Evolutionary conservation across 2,329 filamentous ascomycete species (phyloP), one percentile per base, ranked within the genome.

Genomic region (Phialemoniopsis sp.): DNA sequence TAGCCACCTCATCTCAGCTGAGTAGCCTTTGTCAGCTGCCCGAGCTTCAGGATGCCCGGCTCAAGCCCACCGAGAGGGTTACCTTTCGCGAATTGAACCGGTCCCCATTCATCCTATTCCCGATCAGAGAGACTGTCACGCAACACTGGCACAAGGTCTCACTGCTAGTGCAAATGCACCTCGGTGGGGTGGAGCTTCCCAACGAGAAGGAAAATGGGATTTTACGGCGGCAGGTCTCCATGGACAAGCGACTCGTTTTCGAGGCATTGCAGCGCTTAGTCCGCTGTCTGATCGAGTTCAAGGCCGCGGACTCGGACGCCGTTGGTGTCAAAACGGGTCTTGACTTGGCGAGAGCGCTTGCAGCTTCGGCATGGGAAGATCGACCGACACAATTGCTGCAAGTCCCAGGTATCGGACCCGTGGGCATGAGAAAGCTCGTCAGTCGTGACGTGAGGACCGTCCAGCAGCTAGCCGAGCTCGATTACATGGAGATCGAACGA

Each of bases 351-450:
- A 76, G 91, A 41, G 89, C 87, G 47, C 65, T 97, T 37, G 76
- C 79, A 16, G 86, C 89, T 3, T 78, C 76, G 2, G 70, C 72
- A 1, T 95, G 90, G 93, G 93, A 98, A 53, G 81, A 85, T 28
- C 86, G 82, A 3, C 78, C 87, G 1, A 70, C 85, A 16, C 87
- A 96, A 49, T 75, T 98, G 53, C 85, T 85, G 44, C 91, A 97
- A 57, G 73, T 98, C 2, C 80, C 87, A 1, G 77, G 81, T 3
- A 77, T 97, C 44, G 93, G 93, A 0, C 68, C 80, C 5, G 87
- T 82, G 2, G 76, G 78, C n/a, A 80, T 87, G 46, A 76, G 84
- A 29, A 93, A 86, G 56, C 72, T 97, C 32, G 75, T 80, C 4
- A 72, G 75, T 30, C 80, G 80, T n/a, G 80, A 82, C 1, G 76